phyloP scores from a whole-genome alignment of 2,329 filamentous ascomycete genomes.

The Colletotrichum salicis region DNA sequence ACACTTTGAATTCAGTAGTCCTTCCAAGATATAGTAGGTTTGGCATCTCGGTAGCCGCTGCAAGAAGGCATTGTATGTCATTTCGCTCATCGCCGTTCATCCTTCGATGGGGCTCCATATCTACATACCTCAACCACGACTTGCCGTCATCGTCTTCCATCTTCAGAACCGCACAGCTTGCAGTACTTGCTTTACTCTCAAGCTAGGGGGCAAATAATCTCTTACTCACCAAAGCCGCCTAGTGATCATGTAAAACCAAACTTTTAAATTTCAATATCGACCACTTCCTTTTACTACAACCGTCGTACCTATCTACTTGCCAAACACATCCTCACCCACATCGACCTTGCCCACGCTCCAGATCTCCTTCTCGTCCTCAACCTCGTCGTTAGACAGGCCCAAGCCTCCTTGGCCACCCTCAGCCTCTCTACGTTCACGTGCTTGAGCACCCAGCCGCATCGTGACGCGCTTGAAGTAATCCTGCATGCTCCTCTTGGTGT shows the following conservation, averaged over 20 bases:
- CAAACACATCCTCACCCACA: conserved; percentile 70
- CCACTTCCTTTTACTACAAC: conserved; percentile 25
- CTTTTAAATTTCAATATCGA: conserved; percentile 29
- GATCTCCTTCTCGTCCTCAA: conserved; percentile 93
- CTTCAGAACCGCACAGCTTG: not conserved
- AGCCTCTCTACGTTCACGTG: conserved; percentile 87
- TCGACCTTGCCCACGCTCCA: conserved; percentile 96
- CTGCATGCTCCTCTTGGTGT: conserved; percentile 87
- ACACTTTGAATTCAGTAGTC: not conserved
- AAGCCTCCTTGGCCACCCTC: conserved; percentile 89
- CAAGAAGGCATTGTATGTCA: not conserved
- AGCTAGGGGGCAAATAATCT: not conserved
- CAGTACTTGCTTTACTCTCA: too few species aligned
- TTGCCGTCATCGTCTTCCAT: not conserved
- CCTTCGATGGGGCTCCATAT: too few species aligned
- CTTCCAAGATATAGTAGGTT: not conserved
- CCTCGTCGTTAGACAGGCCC: conserved; percentile 88
- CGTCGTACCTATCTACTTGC: conserved; percentile 44
- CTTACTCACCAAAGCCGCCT: not conserved
- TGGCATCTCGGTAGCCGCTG: not conserved
- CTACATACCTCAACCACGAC: not conserved
- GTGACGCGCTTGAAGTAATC: conserved; percentile 98
- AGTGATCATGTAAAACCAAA: not conserved
- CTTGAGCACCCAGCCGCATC: conserved; percentile 84
- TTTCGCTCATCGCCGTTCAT: not conserved